A percentile compares a stretch with the other conserved stretches of the same genome.
phyloP scores from a whole-genome alignment of 148 eudicot species.

The Polygonum maritimum region DNA sequence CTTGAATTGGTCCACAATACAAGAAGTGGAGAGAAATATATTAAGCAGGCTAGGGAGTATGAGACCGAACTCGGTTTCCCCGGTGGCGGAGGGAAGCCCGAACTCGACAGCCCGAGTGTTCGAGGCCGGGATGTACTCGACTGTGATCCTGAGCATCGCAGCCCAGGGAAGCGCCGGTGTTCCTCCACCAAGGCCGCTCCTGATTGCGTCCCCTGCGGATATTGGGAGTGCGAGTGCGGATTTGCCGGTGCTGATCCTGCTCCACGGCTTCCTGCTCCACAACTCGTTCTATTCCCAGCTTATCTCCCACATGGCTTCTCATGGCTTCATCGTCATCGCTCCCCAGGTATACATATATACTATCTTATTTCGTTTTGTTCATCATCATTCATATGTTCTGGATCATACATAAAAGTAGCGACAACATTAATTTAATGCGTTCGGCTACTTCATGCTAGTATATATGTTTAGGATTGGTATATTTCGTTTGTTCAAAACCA shows the following conservation, averaged over 20 bases:
- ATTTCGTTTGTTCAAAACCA: too few species aligned
- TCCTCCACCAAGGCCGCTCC: slow-evolving; percentile 34
- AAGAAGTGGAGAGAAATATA: too few species aligned
- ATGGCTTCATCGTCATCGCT: slow-evolving; percentile 74
- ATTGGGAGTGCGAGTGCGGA: slow-evolving; percentile 11
- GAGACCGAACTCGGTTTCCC: not conserved
- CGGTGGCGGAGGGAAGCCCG: not conserved
- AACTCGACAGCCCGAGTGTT: not conserved
- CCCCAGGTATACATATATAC: slow-evolving; percentile 42
- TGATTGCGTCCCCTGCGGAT: slow-evolving; percentile 24
- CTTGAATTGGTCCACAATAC: too few species aligned
- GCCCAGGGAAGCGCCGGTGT: not conserved
- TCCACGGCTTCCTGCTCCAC: slow-evolving; percentile 62
- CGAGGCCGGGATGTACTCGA: not conserved
- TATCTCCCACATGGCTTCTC: slow-evolving; percentile 60
- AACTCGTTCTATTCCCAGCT: slow-evolving; percentile 68
- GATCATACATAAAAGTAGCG: too few species aligned
- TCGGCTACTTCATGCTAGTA: too few species aligned
- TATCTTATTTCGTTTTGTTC: too few species aligned
- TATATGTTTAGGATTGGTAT: too few species aligned
- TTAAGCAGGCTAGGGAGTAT: not conserved
- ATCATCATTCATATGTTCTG: too few species aligned
- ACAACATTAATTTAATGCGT: too few species aligned
- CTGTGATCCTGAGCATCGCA: not conserved
- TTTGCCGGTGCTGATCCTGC: slow-evolving; percentile 44